Base-by-base conservation (phyloP, 1,284 basidiomycete genomes). In the Ganoderma leucocontextum region DNA sequence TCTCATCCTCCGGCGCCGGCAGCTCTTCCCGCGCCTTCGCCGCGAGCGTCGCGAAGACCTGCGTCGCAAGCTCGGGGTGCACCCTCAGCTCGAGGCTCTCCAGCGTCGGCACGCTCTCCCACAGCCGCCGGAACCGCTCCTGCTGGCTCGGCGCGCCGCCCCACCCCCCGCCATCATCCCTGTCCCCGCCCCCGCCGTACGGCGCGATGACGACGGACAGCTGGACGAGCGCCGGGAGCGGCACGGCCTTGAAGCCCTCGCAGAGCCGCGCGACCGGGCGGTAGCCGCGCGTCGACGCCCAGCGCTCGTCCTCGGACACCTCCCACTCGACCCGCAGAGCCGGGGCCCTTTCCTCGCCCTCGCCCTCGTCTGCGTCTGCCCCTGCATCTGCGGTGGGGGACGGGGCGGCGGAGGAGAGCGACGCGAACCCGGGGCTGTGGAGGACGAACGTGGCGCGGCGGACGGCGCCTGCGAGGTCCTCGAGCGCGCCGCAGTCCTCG, bases 171-270 rank as follows among this genome's bases (percentile, higher is more conserved):
- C 10, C 5, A 13, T 10, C 22, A 10, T 12, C 22, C 9, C 47
- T 19, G 42, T 49, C 47, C 22, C 22, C 9, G 12, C 25, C 47
- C 22, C 9, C 47, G 22, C 25, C n/a, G n/a, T 13, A 60, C 58
- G 58, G 58, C 13, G 22, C 42, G n/a, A 55, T 33, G 63, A 17
- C 53, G 60, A 65, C 41, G 65, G 63, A n/a, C 52, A 49, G 29
- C 36, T 41, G 36, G 10, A 25, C 41, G 15, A 70, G 64, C 19
- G 64, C 63, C 10, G 66, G 69, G 2, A 70, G 53, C 19, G 69
- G 66, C 6, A 68, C 57, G 9, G 69, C 69, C 17, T 63, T 42
- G 58, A 70, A 47, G 36, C 63, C 69, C 36, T 65, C 66, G 58
- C 62, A 67, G 9, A 70, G 64, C 15, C 61, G 69, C 12, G 55